phyloP scores from a whole-genome alignment of 495 filamentous ascomycete species.

The Penicillium atrosanguineum region DNA sequence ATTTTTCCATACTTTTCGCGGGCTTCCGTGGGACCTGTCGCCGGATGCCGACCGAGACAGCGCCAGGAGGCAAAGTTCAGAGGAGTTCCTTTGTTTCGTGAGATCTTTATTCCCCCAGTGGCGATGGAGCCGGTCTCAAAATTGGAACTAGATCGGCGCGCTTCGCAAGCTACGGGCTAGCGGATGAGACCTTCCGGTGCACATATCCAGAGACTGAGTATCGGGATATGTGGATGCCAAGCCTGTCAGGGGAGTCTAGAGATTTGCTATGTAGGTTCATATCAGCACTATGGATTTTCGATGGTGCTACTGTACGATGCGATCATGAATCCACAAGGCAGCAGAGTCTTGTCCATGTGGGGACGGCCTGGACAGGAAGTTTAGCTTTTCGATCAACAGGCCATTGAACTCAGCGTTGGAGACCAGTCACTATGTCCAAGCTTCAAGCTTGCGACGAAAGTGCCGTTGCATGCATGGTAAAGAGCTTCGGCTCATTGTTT shows the following conservation, averaged over 20 bases:
- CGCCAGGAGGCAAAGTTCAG: conserved; percentile 4
- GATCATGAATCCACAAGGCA: neutral
- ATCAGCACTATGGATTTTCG: neutral
- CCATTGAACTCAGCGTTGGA: neutral
- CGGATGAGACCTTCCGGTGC: conserved; percentile 8
- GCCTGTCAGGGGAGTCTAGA: conserved; percentile 3
- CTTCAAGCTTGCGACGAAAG: neutral
- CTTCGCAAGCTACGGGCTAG: neutral
- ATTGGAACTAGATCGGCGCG: conserved; percentile 1
- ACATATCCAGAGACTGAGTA: conserved; percentile 11
- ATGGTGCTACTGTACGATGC: neutral
- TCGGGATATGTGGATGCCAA: neutral
- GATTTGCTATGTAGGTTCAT: neutral
- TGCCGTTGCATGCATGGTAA: neutral
- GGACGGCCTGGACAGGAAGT: neutral
- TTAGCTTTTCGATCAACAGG: neutral
- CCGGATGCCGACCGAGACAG: conserved; percentile 8
- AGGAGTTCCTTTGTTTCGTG: conserved; percentile 12
- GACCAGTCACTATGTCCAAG: neutral
- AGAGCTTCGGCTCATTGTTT: neutral
- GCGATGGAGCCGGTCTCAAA: conserved; percentile 3
- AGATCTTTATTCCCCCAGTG: conserved; percentile 4
- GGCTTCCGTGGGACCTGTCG: neutral
- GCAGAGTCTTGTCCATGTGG: neutral
- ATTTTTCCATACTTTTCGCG: conserved; percentile 4